These are phyloP conservation scores for Porcisia deanei DNA, from an alignment of 208 protist species.

Conservation along the genomic window DNA sequence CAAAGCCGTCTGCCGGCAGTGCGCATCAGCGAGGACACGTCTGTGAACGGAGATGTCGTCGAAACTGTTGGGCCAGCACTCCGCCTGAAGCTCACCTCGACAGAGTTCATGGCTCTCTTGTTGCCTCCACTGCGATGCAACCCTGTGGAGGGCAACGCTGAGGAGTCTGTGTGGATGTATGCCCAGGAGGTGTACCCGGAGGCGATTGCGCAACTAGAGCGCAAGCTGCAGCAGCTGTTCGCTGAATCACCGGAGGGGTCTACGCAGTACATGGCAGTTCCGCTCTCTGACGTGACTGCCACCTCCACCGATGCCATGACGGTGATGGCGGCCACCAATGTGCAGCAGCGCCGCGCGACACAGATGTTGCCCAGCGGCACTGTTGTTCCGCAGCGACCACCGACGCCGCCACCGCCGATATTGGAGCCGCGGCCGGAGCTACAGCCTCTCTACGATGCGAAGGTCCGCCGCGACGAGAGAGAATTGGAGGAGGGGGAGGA, in stretches of 20 bases:
- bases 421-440: constrained; percentile 77
- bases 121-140: constrained; percentile 51
- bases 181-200: constrained; percentile 70
- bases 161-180: constrained; percentile 76
- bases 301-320: constrained; percentile 69
- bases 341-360: constrained; percentile 32
- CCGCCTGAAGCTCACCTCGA: constrained; percentile 49
- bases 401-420: constrained; percentile 75
- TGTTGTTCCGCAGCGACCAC: constrained; percentile 67
- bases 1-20: constrained; percentile 65
- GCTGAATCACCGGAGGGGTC: constrained; percentile 17
- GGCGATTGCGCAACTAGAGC: constrained; percentile 43
- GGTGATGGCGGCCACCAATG: constrained; percentile 46
- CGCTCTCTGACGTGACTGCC: constrained; percentile 39
- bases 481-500: constrained; percentile 37
- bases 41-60: constrained; percentile 55
- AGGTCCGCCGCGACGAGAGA: constrained; percentile 47
- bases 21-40: constrained; percentile 38
- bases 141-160: constrained; percentile 51
- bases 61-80: constrained; percentile 43
- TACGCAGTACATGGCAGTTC: constrained; percentile 51
- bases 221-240: constrained; percentile 45
- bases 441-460: constrained; percentile 78
- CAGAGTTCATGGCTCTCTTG: constrained; percentile 42
- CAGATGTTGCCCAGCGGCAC: constrained; percentile 61